Evolutionary conservation across 2,329 filamentous ascomycete genomes (phyloP).

Genomic region (Botrytis fragariae): DNA sequence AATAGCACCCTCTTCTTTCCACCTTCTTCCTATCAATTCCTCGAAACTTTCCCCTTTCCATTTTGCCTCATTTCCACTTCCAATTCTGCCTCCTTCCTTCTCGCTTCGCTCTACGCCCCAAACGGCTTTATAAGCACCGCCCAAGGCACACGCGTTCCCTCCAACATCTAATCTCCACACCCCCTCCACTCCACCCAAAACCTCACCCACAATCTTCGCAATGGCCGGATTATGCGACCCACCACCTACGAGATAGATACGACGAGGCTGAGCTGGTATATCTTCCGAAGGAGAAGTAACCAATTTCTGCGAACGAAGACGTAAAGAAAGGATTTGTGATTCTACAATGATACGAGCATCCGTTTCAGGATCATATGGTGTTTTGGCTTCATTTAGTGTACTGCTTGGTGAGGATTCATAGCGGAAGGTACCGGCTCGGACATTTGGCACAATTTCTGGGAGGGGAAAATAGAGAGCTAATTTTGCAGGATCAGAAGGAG

Average conservation of each 20-base stretch:
- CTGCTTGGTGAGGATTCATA: slow-evolving; percentile 63
- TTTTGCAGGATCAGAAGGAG: slow-evolving; percentile 61
- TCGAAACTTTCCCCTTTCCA: slow-evolving; percentile 74
- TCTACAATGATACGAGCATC: slow-evolving; percentile 88
- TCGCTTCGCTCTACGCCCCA: slow-evolving; percentile 75
- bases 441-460: slow-evolving; percentile 92
- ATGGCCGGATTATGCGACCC: slow-evolving; percentile 89
- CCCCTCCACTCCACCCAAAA: slow-evolving; percentile 84
- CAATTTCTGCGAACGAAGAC: slow-evolving; percentile 76
- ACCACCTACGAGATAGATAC: slow-evolving; percentile 92
- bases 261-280: slow-evolving; percentile 78
- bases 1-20: slow-evolving; percentile 82
- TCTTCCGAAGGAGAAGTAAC: slow-evolving; percentile 54
- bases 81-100: not conserved
- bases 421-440: slow-evolving; percentile 81
- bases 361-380: slow-evolving; percentile 56
- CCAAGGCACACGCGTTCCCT: slow-evolving; percentile 90
- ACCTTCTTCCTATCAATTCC: slow-evolving; percentile 76
- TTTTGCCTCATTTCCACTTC: not conserved
- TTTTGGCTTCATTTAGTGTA: slow-evolving; percentile 43
- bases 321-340: slow-evolving; percentile 89
- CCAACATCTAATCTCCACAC: slow-evolving; percentile 93
- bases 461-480: slow-evolving; percentile 93
- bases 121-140: slow-evolving; percentile 92
- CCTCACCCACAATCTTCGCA: slow-evolving; percentile 77